These are phyloP conservation scores for Ophiostoma quercus DNA, from an alignment of 2,329 filamentous ascomycete genomes.

Conservation along the genomic window DNA sequence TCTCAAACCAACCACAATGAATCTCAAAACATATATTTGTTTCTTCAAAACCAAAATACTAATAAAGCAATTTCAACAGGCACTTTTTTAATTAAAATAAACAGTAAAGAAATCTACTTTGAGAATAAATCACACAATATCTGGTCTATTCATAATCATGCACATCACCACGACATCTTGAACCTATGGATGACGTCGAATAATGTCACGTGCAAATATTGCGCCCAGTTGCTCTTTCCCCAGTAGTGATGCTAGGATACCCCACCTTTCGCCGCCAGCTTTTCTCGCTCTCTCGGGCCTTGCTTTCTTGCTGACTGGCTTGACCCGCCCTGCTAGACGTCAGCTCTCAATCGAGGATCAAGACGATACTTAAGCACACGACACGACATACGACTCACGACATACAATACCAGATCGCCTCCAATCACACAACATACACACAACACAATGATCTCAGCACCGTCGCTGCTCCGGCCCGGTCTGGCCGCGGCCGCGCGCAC, in stretches of 20 bases:
- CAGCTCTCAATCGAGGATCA: neutral
- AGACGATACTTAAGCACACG: neutral
- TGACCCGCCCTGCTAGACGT: neutral
- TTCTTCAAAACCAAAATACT: no score
- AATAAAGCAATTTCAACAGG: no score
- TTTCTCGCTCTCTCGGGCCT: neutral
- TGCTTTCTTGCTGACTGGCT: neutral
- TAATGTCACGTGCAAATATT: neutral
- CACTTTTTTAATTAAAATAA: no score
- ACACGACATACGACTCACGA: neutral
- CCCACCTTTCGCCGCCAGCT: neutral
- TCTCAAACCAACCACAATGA: no score
- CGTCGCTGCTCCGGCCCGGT: constrained; percentile 24
- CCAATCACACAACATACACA: neutral
- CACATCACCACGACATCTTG: neutral
- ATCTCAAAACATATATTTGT: no score
- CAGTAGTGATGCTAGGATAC: neutral
- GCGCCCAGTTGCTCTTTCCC: neutral
- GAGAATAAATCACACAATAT: neutral
- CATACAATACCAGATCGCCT: neutral
- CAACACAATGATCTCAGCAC: constrained; percentile 18
- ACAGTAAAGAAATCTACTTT: no score
- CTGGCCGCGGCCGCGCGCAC: constrained; percentile 21
- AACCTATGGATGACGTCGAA: neutral
- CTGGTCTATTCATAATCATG: neutral